These are phyloP conservation scores for Macrotyloma uniflorum DNA, from an alignment of 306 rosid genomes.

Conservation along the genomic window DNA sequence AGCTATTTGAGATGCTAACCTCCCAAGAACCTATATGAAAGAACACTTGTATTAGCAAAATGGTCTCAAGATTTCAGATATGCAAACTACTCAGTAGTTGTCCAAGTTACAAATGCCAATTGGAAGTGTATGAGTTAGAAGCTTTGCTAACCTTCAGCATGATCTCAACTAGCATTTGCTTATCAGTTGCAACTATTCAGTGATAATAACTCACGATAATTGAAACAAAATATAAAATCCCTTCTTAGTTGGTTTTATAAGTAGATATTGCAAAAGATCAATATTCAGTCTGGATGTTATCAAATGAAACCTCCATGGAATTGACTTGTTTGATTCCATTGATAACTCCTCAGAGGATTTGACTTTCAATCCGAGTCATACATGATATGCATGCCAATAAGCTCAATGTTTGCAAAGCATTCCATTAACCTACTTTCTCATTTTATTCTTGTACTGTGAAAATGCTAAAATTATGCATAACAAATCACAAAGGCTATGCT, in stretches of 20 bases:
- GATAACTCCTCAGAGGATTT: neutral
- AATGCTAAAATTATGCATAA: neutral
- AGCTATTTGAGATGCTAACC: constrained; percentile 94
- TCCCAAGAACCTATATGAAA: constrained; percentile 76
- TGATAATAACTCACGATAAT: neutral
- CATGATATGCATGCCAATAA: constrained; percentile 1
- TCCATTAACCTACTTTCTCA: constrained; percentile 10
- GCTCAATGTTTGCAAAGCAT: constrained; percentile 10
- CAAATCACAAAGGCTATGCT: neutral
- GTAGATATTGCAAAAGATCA: constrained; percentile 4
- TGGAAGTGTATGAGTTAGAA: constrained; percentile 1
- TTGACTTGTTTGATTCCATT: neutral
- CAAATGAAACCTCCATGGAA: neutral
- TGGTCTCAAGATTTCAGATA: constrained; percentile 27
- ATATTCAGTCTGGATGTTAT: neutral
- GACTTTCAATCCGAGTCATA: neutral
- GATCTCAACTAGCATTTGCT: neutral
- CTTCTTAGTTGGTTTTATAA: constrained; percentile 9
- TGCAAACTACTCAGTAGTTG: constrained; percentile 5
- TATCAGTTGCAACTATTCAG: constrained; percentile 11
- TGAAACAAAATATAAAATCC: constrained; percentile 5
- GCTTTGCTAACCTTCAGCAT: neutral
- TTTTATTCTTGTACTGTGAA: neutral
- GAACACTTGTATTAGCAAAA: constrained; percentile 5
- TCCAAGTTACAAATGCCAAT: neutral